Evolutionary conservation across 331 rosid species (phyloP).

Genomic region (Quercus tomentella): DNA sequence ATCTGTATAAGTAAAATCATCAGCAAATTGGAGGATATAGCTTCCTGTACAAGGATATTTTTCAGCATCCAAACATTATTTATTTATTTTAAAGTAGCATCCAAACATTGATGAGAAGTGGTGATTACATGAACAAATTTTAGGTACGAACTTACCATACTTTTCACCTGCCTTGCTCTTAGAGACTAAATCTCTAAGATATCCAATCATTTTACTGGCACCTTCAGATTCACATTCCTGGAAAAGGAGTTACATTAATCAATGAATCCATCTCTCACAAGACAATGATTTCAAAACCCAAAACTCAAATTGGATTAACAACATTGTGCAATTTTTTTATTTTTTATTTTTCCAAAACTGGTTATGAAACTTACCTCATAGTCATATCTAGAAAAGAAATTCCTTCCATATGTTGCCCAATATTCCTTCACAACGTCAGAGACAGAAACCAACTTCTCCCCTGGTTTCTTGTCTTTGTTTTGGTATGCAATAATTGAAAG

Average conservation of each 20-base stretch:
- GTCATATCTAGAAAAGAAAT: slow-evolving; percentile 93
- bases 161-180: slow-evolving; percentile 76
- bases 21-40: slow-evolving; percentile 80
- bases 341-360: slow-evolving; percentile 3
- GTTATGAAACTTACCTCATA: slow-evolving; percentile 58
- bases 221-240: slow-evolving; percentile 95
- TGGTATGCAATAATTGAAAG: slow-evolving; percentile 81
- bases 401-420: slow-evolving; percentile 94
- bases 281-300: slow-evolving; percentile 1
- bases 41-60: slow-evolving; percentile 50
- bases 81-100: neutral
- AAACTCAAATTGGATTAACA: slow-evolving; percentile 10
- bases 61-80: slow-evolving; percentile 9
- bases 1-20: slow-evolving; percentile 83
- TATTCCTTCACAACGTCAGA: slow-evolving; percentile 76
- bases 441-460: slow-evolving; percentile 79
- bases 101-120: neutral
- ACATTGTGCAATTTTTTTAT: neutral
- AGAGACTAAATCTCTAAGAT: slow-evolving; percentile 59
- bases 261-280: slow-evolving; percentile 7
- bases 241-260: slow-evolving; percentile 15
- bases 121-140: slow-evolving; percentile 4
- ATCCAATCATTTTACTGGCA: slow-evolving; percentile 77
- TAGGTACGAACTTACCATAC: slow-evolving; percentile 51
- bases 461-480: slow-evolving; percentile 80